Evolutionary conservation across 805 yeast species (phyloP), one percentile per base, ranked within the genome.

Genomic region (Zygosaccharomyces lentus): DNA sequence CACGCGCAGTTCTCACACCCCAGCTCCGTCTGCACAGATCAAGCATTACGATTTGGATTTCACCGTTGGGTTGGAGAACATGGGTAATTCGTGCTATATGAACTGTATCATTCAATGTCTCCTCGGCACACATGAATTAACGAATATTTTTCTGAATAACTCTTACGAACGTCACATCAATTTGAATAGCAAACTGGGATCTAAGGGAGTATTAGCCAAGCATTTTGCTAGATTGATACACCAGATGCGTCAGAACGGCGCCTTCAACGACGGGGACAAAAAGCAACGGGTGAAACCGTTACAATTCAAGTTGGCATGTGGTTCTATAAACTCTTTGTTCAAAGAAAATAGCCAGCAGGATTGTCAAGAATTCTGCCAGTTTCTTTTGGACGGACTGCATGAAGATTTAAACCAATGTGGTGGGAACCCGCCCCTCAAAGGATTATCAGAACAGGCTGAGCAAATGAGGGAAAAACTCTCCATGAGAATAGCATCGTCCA

Each of bases 31-130:
- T n/a, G 17, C 34, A 7, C 42, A 30, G 9, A 23, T 41, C 24
- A 45, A 46, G 17, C 43, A 41, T 25, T 39, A 43, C 27, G 58
- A 56, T 26, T 34, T 63, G 23, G 66, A 70, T 46, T 74, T 81
- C 42, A 70, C 80, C 15, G 80, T 89, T 0, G 97, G 98, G 0
- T 70, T 90, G 5, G 71, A 74, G 10, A 90, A 90, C 61, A 69
- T 90, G 50, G 96, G 96, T 2, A 91, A 91, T 58, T 85, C 96
- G 0, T 90, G 97, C 64, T 90, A 90, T 65, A 84, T 90, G 89
- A 90, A 90, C 66, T 84, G 96, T 54, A 74, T 85, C 2, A 65
- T 90, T n/a, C 98, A 90, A 66, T 87, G 96, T 63, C 62, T 91
- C 29, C 73, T 82, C 3, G 90, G 91, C 0, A 81, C 91, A 0